Conservation (phyloP, 176 grass and related monocot genomes). For the Phoenix roebelenii region DNA sequence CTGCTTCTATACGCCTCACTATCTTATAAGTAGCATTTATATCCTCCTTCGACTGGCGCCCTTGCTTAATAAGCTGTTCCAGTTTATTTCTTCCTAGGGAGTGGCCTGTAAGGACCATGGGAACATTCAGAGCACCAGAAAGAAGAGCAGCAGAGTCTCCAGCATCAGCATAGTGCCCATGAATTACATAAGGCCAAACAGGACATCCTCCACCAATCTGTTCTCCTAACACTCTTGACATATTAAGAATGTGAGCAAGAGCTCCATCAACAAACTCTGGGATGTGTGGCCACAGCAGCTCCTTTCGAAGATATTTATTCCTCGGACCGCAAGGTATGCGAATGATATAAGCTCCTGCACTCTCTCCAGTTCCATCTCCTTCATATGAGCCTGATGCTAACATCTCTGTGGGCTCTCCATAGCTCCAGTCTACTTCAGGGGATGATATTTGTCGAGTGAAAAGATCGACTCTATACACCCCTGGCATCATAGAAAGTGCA, state of each 20-base stretch:
- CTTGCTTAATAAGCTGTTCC: constrained; percentile 80
- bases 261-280: constrained; percentile 90
- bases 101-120: constrained; percentile 84
- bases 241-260: constrained; percentile 57
- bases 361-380: constrained; percentile 50
- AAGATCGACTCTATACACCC: constrained; percentile 69
- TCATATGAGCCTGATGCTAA: constrained; percentile 27
- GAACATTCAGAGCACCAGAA: constrained; percentile 76
- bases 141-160: constrained; percentile 78
- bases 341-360: constrained; percentile 71
- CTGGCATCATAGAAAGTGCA: constrained; percentile 61
- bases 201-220: constrained; percentile 56
- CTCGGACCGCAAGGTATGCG: constrained; percentile 82
- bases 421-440: constrained; percentile 66
- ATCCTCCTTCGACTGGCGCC: constrained; percentile 65
- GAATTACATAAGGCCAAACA: constrained; percentile 72
- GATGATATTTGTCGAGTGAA: constrained; percentile 59
- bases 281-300: constrained; percentile 72
- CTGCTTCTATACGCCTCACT: constrained; percentile 74
- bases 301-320: constrained; percentile 70
- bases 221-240: constrained; percentile 73
- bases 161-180: constrained; percentile 86
- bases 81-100: constrained; percentile 83
- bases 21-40: constrained; percentile 76
- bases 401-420: constrained; percentile 75